These are phyloP conservation scores for Rutstroemia sp. DNA, from an alignment of 2,329 filamentous ascomycete species.

Conservation along the genomic window DNA sequence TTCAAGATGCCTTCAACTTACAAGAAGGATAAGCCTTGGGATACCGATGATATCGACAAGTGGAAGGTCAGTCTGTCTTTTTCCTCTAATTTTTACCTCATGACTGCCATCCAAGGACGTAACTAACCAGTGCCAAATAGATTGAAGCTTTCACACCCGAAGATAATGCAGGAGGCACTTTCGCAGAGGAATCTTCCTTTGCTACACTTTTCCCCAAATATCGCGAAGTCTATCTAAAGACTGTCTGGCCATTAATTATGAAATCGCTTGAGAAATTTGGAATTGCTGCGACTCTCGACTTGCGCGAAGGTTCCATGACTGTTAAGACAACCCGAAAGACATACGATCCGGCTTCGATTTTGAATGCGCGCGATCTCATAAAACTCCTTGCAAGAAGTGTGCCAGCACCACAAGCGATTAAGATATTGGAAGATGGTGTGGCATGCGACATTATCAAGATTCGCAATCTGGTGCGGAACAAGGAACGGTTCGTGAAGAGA, in stretches of 20 bases:
- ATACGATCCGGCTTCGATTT: slow-evolving; percentile 83
- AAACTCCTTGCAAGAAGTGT: slow-evolving; percentile 88
- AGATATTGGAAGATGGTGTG: slow-evolving; percentile 86
- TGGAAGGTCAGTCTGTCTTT: slow-evolving; percentile 58
- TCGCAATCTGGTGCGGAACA: slow-evolving; percentile 79
- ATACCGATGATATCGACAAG: slow-evolving; percentile 94
- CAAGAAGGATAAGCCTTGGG: slow-evolving; percentile 88
- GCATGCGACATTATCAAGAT: slow-evolving; percentile 97
- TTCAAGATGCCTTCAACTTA: slow-evolving; percentile 74
- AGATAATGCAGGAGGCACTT: slow-evolving; percentile 79
- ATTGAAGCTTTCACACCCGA: slow-evolving; percentile 77
- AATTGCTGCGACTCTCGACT: slow-evolving; percentile 84
- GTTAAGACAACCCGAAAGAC: slow-evolving; percentile 92
- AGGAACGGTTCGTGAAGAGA: slow-evolving; percentile 92
- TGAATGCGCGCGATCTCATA: slow-evolving; percentile 91
- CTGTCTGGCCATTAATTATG: slow-evolving; percentile 88
- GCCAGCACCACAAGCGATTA: slow-evolving; percentile 85
- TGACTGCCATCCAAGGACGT: not conserved
- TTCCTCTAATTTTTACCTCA: not conserved
- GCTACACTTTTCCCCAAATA: slow-evolving; percentile 88
- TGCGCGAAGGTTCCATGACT: slow-evolving; percentile 94
- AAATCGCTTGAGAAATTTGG: slow-evolving; percentile 78
- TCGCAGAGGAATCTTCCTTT: slow-evolving; percentile 91
- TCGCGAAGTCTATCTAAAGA: slow-evolving; percentile 85
- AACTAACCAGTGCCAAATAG: slow-evolving; percentile 32